Evolutionary conservation across 148 eudicot genomes (phyloP).

Genomic region (Rhododendron griersonianum): DNA sequence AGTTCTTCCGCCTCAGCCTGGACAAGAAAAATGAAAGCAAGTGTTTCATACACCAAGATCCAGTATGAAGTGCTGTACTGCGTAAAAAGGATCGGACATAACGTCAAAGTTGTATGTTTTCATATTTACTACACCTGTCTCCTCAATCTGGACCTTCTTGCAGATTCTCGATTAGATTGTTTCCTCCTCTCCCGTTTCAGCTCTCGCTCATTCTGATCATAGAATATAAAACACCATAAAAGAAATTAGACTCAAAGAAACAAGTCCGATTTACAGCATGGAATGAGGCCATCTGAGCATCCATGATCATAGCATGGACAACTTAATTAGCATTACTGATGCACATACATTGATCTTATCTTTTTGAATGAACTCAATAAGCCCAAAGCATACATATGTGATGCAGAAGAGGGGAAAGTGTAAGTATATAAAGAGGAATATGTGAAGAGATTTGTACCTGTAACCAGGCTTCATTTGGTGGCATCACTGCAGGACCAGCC

Average conservation of each 20-base stretch:
- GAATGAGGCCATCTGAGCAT: background rate
- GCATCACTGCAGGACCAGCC: slow-evolving; percentile 28
- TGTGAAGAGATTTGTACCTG: slow-evolving; percentile 40
- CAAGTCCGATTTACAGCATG: background rate
- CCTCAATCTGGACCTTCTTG: slow-evolving; percentile 91
- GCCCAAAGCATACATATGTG: background rate
- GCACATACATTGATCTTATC: background rate
- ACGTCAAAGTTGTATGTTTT: background rate
- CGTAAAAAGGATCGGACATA: background rate
- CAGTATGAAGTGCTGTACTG: background rate
- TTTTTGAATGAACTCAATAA: background rate
- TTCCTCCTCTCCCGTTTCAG: slow-evolving; percentile 88
- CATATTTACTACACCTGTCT: slow-evolving; percentile 52
- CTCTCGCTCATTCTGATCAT: slow-evolving; percentile 67
- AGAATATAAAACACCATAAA: background rate
- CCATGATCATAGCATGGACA: background rate
- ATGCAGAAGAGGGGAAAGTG: background rate
- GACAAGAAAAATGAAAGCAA: slow-evolving; percentile 1
- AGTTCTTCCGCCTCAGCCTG: slow-evolving; percentile 97
- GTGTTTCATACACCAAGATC: background rate
- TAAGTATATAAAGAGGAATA: background rate
- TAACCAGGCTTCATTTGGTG: slow-evolving; percentile 72
- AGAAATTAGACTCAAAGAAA: slow-evolving; percentile 1
- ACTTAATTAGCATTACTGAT: background rate
- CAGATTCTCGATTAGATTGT: slow-evolving; percentile 95